phyloP scores from a whole-genome alignment of 2,329 filamentous ascomycete genomes.

The Chalaropsis ovoidea region DNA sequence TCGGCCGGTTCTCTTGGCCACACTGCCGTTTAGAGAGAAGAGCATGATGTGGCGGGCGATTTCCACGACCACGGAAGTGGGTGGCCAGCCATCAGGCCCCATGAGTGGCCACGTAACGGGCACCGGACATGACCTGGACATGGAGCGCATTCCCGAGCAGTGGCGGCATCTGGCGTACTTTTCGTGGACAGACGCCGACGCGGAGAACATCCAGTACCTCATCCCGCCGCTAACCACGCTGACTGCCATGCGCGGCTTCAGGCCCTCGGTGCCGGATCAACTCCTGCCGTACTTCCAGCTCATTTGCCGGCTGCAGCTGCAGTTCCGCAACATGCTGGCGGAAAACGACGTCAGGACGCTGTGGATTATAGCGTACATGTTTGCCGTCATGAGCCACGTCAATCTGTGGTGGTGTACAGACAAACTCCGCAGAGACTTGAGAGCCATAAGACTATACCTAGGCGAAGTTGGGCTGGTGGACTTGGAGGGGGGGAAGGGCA shows the following conservation, averaged over 20 bases:
- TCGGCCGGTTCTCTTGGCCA: slow-evolving; percentile 27
- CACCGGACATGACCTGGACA: slow-evolving; percentile 21
- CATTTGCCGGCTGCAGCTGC: slow-evolving; percentile 26
- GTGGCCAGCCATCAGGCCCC: slow-evolving; percentile 25
- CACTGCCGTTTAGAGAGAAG: slow-evolving; percentile 26
- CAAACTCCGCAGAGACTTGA: slow-evolving; percentile 26
- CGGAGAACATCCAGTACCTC: slow-evolving; percentile 24
- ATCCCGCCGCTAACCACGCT: slow-evolving; percentile 25
- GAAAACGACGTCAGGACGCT: slow-evolving; percentile 27
- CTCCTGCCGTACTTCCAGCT: slow-evolving; percentile 28
- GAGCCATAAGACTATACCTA: slow-evolving; percentile 27
- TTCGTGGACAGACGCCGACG: slow-evolving; percentile 16
- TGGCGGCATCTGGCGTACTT: slow-evolving; percentile 26
- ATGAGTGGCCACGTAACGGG: slow-evolving; percentile 24
- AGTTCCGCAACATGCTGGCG: slow-evolving; percentile 27
- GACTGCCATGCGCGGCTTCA: slow-evolving; percentile 19
- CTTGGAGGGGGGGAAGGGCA: slow-evolving; percentile 25
- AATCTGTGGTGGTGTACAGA: slow-evolving; percentile 28
- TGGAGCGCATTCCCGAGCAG: slow-evolving; percentile 26
- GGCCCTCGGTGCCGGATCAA: slow-evolving; percentile 20
- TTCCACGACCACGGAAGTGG: slow-evolving; percentile 23
- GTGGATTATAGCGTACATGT: slow-evolving; percentile 29
- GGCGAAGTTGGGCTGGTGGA: slow-evolving; percentile 22
- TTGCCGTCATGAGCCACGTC: slow-evolving; percentile 28
- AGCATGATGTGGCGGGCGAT: slow-evolving; percentile 26